phyloP scores from a whole-genome alignment of 1,284 basidiomycete genomes.

The Ceratobasidium sp. region DNA sequence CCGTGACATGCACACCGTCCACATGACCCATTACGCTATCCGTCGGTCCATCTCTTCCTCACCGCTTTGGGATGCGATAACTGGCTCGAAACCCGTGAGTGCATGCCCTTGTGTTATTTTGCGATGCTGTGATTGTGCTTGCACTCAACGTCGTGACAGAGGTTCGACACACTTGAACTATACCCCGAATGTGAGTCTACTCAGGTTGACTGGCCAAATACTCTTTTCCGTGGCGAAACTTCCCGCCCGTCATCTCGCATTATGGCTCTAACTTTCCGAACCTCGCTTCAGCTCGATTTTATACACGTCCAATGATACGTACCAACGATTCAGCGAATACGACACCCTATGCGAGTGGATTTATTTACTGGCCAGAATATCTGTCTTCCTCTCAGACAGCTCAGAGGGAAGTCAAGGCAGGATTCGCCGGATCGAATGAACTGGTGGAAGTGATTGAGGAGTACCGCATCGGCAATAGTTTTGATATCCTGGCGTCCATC shows the following conservation, averaged over 20 bases:
- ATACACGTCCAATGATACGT: no score
- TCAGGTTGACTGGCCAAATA: no score
- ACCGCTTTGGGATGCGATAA: neutral
- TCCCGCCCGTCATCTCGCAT: no score
- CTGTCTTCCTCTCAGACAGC: neutral
- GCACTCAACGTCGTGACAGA: neutral
- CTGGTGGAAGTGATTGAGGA: neutral
- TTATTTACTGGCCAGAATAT: neutral
- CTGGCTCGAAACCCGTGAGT: constrained; percentile 15
- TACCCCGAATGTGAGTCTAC: neutral
- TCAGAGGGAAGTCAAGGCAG: neutral
- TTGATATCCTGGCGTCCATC: constrained; percentile 12
- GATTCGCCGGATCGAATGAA: neutral
- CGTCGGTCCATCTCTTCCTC: neutral
- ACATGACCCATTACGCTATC: neutral
- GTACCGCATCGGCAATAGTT: neutral
- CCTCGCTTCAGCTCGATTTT: no score
- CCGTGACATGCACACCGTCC: neutral
- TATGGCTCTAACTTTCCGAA: no score
- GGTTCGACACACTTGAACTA: neutral
- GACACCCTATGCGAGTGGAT: no score
- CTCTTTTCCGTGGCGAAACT: no score
- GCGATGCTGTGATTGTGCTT: neutral
- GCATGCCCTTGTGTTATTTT: neutral
- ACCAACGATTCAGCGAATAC: no score